A percentile compares a stretch with the other conserved stretches of the same genome.
phyloP scores from a whole-genome alignment of 805 yeast genomes.

The Vanderwaltozyma polyspora region DNA sequence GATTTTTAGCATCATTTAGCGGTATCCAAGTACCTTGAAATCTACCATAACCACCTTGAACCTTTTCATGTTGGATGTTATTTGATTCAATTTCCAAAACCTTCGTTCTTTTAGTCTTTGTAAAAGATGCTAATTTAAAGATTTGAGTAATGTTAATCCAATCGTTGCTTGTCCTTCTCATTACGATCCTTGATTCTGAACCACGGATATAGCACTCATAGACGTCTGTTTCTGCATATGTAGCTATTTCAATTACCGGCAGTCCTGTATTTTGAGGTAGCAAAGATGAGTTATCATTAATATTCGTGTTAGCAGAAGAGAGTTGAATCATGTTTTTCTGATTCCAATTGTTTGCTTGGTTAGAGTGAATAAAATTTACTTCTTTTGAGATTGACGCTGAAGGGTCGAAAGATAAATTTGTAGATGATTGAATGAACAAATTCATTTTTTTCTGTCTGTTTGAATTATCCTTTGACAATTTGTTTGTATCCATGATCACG shows the following conservation, averaged over 20 bases:
- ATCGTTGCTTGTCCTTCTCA: slow-evolving; percentile 83
- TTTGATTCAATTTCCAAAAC: slow-evolving; percentile 67
- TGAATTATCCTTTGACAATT: not conserved
- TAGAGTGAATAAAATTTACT: too few species aligned
- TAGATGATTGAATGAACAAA: too few species aligned
- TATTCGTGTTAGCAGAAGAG: not conserved
- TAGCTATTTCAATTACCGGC: slow-evolving; percentile 30
- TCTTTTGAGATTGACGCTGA: too few species aligned
- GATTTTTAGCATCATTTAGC: slow-evolving; percentile 46
- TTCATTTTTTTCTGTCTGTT: not conserved
- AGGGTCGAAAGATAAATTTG: too few species aligned
- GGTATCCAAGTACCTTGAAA: slow-evolving; percentile 88
- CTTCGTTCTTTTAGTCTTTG: slow-evolving; percentile 70
- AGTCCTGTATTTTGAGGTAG: not conserved
- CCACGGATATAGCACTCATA: slow-evolving; percentile 56
- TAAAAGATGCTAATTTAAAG: slow-evolving; percentile 63
- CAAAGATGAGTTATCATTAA: not conserved
- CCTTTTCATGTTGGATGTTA: slow-evolving; percentile 59
- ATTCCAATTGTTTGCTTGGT: too few species aligned
- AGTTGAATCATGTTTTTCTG: too few species aligned
- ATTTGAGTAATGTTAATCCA: slow-evolving; percentile 91
- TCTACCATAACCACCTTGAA: slow-evolving; percentile 78
- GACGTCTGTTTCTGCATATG: slow-evolving; percentile 42
- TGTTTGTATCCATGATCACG: not conserved
- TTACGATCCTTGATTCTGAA: slow-evolving; percentile 29